Evolutionary conservation across 768 basidiomycete species (phyloP), one percentile per base, ranked within the genome.

Genomic region (Mycena belliarum): DNA sequence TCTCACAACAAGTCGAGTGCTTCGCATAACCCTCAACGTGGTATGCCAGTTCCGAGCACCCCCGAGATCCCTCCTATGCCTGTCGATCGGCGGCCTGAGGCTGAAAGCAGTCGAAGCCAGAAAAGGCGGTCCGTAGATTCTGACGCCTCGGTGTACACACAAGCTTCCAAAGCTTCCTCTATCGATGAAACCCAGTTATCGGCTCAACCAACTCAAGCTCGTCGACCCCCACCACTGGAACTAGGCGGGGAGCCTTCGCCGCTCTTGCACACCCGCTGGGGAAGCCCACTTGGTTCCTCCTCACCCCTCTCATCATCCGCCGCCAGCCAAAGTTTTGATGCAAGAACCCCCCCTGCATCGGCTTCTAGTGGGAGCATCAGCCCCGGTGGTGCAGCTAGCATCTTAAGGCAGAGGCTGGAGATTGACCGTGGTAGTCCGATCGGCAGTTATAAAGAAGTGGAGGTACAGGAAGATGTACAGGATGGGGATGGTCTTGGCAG

Each of bases 261-360:
- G 0, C 69, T 79, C 14, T 66, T 77, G 2, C 75, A 77, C 55
- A 77, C 77, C 21, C 70, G 65, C 8, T 78, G 75, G 76, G 74
- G 69, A 5, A 72, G 75, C 24, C 71, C 75, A 0, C 45, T 70
- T 2, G 67, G 67, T 5, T 75, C 74, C 14, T 45, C 64, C 4
- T 55, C 68, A 11, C 57, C 63, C 11, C 64, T 60, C 12, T 46
- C 52, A 14, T 63, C 64, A 28, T 60, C 63, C 20, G 40, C 57
- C 16, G 42, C 66, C 23, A 41, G 21, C 26, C 55, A 62, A 32
- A 49, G 69, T 14, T 63, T 60, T 16, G 58, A 61, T n/a, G 55
- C 38, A 49, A 65, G 41, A 29, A 62, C 35, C 41, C 52, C 18
- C 38, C 65, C 11, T 28, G 58, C 24, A 65, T 63, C 42, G 62